Evolutionary conservation across 1,139 yeast genomes (phyloP), one percentile per base, ranked within the genome.

Genomic region (Pichia sp.): DNA sequence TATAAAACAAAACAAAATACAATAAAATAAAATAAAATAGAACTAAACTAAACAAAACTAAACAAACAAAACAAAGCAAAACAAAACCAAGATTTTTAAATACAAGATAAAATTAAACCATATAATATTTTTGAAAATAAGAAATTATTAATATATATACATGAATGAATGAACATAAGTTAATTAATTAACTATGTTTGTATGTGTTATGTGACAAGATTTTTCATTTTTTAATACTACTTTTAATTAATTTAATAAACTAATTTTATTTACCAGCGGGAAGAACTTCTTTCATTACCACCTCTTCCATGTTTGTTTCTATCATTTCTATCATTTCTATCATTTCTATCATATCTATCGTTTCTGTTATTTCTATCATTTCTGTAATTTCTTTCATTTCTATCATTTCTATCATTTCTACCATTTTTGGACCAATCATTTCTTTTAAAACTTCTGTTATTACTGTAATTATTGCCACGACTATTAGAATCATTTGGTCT

Each of bases 401-500:
- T 39, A 35, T 45, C 33, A 35, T 47, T 37, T 26, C 43, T 42
- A 26, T 33, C 23, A 32, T 34, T 30, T 47, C 35, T 35, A 31
- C 36, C 37, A 39, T 43, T 33, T 43, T 54, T 47, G 40, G 42
- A 37, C 42, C 49, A 38, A 34, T 26, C 36, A 37, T 51, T 47
- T 31, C 53, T 43, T 30, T 45, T 43, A 16, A 48, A 42, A 30
- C 43, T 49, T 41, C 55, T 52, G 37, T 41, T 42, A 35, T 36
- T 37, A 28, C 53, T 45, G 30, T 37, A 32, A 30, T 35, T 39
- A 35, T 33, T 41, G 30, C 54, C 50, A 44, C 51, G 30, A 23
- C 41, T 36, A 30, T 40, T 45, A 37, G 40, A 41, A 16, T 23
- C 28, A 6, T 11, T 11, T 25, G 51, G 49, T 26, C 51, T 42